Evolutionary conservation across 345 rosid genomes (phyloP), one percentile per base, ranked within the genome.

Genomic region (Trapa incisa): DNA sequence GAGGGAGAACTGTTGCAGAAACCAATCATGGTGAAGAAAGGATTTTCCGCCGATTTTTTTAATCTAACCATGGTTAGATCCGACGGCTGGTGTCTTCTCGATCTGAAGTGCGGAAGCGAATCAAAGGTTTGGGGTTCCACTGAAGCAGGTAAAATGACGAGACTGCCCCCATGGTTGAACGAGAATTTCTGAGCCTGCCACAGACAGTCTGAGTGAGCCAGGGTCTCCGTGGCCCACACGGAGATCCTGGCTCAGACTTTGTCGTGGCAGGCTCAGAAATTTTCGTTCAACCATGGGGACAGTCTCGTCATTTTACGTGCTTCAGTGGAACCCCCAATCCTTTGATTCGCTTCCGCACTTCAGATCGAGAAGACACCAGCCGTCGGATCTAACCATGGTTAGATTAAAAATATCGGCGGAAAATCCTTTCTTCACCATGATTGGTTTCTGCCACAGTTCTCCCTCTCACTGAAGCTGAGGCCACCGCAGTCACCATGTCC

Each of bases 71-170:
- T 47, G 65, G 69, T 65, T 66, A 54, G 67, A 84, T 82, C 86
- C 43, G 43, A 72, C 81, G 86, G 89, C 66, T 50, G 14, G 7
- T 54, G 72, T 39, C 45, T 65, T 2, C 70, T 63, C n/a, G 71
- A 61, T 37, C 68, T 56, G 67, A 71, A 67, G 58, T 38, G 39
- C 5, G 62, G 68, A 80, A 73, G 29, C 73, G 81, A 77, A 81
- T 83, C 83, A 62, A 67, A 74, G 85, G 87, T 85, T 80, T 68
- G 77, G 72, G 75, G 72, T 37, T 47, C 65, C 71, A 42, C 36
- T 36, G 56, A 57, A 71, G 81, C 48, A 45, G 11, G 48, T 45
- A 45, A 11, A 45, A 45, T 45, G 48, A 7, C 48, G 48, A 45
- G 48, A 45, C 2, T 45, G 8, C 48, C 48, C 48, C 48, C 48